Evolutionary conservation across 2,329 filamentous ascomycete species (phyloP), one percentile per base, ranked within the genome.

Genomic region (Bisporella sp.): DNA sequence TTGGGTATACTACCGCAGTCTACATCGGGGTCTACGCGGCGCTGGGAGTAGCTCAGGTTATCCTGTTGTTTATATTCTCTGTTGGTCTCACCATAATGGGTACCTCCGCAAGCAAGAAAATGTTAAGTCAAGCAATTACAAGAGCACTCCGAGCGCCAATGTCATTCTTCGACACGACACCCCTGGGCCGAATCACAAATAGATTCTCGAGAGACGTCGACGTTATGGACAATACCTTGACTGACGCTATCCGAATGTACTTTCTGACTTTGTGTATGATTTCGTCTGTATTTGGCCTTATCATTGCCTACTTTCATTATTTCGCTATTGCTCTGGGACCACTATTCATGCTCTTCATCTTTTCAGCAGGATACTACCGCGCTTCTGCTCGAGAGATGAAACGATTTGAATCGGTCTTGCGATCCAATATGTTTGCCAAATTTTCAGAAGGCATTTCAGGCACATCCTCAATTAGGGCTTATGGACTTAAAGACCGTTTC

Each of bases 141-240:
- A 78, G 87, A 12, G 89, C 93, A 1, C 70, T 85, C n/a, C 74
- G 81, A 30, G 81, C 81, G 3, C 81, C 81, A n/a, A 84, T 85
- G 89, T 86, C 87, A 4, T 97, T 97, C 71, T 97, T 97, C 70
- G 93, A 99, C 62, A 97, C 93, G 0, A 97, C 93, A 1, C 93
- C 93, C 0, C 77, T 97, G 1, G 93, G 93, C 21, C 85, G 92
- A 37, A 96, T 97, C 66, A 96, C 90, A 28, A 97, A 97, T 67
- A 87, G 93, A 12, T 97, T 97, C 70, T 95, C 89, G 32, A 86
- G 92, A 59, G 93, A 99, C 63, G 87, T 97, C 40, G 89, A 96
- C 63, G 89, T 93, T 50, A 95, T 97, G 89, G 93, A 97, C 70
- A 96, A 96, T 67, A 89, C 84, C 51, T 71, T 96, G 41, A 86